Evolutionary conservation across 441 rosid species (phyloP).

Genomic region (Corymbia citriodora): DNA sequence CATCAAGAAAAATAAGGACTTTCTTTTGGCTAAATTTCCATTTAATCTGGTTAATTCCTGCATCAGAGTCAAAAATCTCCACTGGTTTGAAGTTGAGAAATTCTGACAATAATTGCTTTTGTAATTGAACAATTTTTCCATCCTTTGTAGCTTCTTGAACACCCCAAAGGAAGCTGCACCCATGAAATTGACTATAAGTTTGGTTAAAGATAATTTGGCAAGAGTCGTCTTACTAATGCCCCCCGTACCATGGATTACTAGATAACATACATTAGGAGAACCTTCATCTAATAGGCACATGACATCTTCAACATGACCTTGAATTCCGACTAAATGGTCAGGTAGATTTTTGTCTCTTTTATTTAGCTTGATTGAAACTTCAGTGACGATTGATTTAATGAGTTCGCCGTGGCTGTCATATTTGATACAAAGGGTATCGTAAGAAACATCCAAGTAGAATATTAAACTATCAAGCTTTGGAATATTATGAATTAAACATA

Average conservation of each 20-base stretch:
- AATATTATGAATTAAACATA: too few relatives aligned
- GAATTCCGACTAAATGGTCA: background rate
- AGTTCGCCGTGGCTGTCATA: background rate
- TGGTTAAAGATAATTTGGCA: background rate
- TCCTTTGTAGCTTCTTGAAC: rapidly evolving
- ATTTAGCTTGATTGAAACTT: background rate
- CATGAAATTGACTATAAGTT: rapidly evolving
- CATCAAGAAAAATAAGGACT: background rate
- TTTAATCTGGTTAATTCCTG: background rate
- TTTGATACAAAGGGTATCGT: background rate
- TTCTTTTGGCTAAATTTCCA: too few relatives aligned
- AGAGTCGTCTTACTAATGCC: background rate
- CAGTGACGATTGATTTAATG: background rate
- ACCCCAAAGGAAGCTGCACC: rapidly evolving
- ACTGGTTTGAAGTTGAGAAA: background rate
- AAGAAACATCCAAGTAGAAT: background rate
- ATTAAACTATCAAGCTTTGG: too few relatives aligned
- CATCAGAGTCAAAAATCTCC: background rate
- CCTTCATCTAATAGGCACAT: background rate
- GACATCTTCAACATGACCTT: rapidly evolving
- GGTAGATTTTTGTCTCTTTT: background rate
- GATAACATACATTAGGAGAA: background rate
- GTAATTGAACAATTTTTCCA: background rate
- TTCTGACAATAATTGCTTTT: background rate
- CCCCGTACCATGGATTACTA: background rate